These are phyloP conservation scores for Passalora sequoiae DNA, from an alignment of 2,329 filamentous ascomycete species.

Conservation along the genomic window DNA sequence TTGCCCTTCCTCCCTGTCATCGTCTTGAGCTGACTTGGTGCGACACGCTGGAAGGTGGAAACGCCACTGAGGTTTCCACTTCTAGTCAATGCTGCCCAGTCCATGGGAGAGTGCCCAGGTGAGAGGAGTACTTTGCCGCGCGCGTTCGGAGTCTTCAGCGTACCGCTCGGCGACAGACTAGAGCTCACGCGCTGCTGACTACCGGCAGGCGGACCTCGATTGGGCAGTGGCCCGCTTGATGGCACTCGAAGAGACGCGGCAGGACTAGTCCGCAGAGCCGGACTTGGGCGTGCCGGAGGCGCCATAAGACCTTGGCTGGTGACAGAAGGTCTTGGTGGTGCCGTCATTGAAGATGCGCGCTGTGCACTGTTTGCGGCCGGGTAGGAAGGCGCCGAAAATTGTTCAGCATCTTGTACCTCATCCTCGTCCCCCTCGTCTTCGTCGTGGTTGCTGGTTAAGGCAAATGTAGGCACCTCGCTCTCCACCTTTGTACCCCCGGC, in stretches of 20 bases:
- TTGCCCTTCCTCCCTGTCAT: conserved; percentile 75
- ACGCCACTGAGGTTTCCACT: conserved; percentile 51
- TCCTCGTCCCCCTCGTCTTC: conserved; percentile 30
- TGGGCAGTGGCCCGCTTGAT: conserved; percentile 46
- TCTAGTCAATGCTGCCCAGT: conserved; percentile 80
- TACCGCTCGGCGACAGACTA: conserved; percentile 29
- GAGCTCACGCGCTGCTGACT: conserved; percentile 38
- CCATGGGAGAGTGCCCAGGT: conserved; percentile 90
- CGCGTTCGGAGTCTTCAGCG: conserved; percentile 37
- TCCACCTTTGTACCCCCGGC: conserved; percentile 16
- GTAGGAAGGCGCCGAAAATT: conserved; percentile 37
- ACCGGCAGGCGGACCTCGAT: conserved; percentile 38
- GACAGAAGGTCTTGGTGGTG: conserved; percentile 32
- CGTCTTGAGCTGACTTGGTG: conserved; percentile 70
- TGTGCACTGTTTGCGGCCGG: conserved; percentile 45
- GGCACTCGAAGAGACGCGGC: conserved; percentile 40
- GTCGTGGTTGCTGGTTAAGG: conserved; percentile 29
- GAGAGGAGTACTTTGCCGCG: conserved; percentile 68
- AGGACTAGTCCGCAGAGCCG: conserved; percentile 25
- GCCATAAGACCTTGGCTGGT: conserved; percentile 25
- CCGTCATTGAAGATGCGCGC: conserved; percentile 35
- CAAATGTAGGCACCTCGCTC: conserved; percentile 26
- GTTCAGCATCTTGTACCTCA: not conserved
- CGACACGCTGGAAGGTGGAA: conserved; percentile 62
- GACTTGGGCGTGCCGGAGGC: conserved; percentile 22